Percentiles rank a stretch among this genome's conserved stretches.
These are phyloP conservation scores for Lentinus tigrinus DNA, from an alignment of 768 basidiomycete species.

Conservation along the genomic window DNA sequence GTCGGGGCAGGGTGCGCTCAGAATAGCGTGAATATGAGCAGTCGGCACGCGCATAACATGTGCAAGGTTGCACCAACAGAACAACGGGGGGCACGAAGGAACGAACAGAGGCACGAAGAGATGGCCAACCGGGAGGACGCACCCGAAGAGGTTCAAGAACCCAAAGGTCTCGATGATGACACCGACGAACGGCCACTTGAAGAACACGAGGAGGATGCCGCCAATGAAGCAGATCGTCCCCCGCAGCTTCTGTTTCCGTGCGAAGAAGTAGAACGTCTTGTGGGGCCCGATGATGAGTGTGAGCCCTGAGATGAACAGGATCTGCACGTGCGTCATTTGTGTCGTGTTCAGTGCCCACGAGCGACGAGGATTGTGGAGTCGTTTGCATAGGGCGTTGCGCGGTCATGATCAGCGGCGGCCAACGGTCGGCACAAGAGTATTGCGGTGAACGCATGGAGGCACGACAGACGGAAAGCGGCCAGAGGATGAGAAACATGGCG, in stretches of 20 bases:
- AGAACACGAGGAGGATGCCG: slow-evolving; percentile 88
- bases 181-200: slow-evolving; percentile 94
- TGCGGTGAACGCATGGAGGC: too few species aligned
- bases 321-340: slow-evolving; percentile 41
- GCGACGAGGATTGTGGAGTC: too few species aligned
- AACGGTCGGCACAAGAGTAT: too few species aligned
- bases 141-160: slow-evolving; percentile 98
- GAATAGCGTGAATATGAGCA: too few species aligned
- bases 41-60: too few species aligned
- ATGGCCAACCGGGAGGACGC: slow-evolving; percentile 22
- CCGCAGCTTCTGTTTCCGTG: slow-evolving; percentile 90
- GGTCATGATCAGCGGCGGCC: too few species aligned
- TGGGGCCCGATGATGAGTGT: slow-evolving; percentile 96
- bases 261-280: slow-evolving; percentile 98
- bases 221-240: slow-evolving; percentile 88
- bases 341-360: too few species aligned
- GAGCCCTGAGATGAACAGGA: slow-evolving; percentile 91
- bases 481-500: neutral
- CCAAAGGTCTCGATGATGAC: slow-evolving; percentile 94
- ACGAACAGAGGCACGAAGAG: neutral
- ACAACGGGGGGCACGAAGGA: too few species aligned
- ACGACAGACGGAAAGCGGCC: too few species aligned
- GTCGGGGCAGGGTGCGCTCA: too few species aligned
- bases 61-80: too few species aligned
- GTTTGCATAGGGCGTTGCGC: too few species aligned